Conservation (phyloP, 2,329 filamentous ascomycete genomes). For the Ceratocystis ficicola region DNA sequence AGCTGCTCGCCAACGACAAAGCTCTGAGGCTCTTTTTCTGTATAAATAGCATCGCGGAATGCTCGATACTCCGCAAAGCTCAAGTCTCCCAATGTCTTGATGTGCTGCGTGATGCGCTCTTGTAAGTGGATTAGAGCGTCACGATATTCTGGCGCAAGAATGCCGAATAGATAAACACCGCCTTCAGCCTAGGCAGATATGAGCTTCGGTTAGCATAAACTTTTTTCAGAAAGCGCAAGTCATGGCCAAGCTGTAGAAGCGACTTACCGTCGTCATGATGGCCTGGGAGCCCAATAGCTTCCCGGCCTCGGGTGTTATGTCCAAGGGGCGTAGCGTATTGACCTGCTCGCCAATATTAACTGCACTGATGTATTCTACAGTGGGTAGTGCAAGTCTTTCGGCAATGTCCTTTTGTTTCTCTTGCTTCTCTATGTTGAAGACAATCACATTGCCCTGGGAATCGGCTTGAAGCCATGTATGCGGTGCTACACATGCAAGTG, state of each 20-base stretch:
- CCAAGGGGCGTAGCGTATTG: constrained; percentile 68
- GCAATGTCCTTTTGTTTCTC: constrained; percentile 60
- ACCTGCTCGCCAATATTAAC: constrained; percentile 86
- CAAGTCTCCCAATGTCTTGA: constrained; percentile 59
- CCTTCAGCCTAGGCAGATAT: constrained; percentile 58
- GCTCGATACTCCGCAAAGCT: constrained; percentile 71
- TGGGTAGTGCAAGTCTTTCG: constrained; percentile 36
- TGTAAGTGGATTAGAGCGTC: constrained; percentile 78
- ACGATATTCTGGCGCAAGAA: constrained; percentile 59
- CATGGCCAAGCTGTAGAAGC: background rate
- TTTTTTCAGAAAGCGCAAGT: constrained; percentile 23
- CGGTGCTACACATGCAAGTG: constrained; percentile 42
- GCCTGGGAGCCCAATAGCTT: constrained; percentile 67
- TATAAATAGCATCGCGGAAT: constrained; percentile 61
- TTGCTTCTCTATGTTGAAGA: constrained; percentile 67
- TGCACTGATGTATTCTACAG: constrained; percentile 49
- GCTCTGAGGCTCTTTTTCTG: constrained; percentile 63
- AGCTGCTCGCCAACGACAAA: constrained; percentile 91
- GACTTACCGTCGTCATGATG: constrained; percentile 73
- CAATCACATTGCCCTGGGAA: constrained; percentile 73
- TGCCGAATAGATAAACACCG: constrained; percentile 77
- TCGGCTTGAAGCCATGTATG: constrained; percentile 65
- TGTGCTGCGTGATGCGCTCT: constrained; percentile 49
- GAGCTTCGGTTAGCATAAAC: background rate
- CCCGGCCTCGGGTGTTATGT: constrained; percentile 50